Evolutionary conservation across 108 stramenopile genomes (phyloP).

Genomic region (Skeletonema marinoi): DNA sequence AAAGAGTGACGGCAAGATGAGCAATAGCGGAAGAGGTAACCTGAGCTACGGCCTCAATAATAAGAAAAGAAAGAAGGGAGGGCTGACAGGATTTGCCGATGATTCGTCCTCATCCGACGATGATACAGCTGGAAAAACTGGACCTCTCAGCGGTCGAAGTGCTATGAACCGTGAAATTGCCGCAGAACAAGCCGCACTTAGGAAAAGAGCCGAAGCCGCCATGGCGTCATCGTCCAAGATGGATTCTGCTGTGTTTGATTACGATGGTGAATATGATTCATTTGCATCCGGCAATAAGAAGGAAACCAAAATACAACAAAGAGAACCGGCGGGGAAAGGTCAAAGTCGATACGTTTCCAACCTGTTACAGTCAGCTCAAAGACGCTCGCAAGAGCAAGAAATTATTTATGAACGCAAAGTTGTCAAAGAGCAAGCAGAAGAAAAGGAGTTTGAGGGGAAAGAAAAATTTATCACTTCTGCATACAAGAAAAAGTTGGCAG

Average conservation of each 20-base stretch:
- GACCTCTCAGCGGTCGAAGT: slow-evolving; percentile 20
- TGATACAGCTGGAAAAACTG: background rate
- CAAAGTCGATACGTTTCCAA: slow-evolving; percentile 69
- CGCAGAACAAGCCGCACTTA: slow-evolving; percentile 69
- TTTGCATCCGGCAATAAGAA: slow-evolving; percentile 24
- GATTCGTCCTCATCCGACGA: slow-evolving; percentile 27
- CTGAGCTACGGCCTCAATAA: slow-evolving; percentile 43
- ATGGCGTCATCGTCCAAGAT: slow-evolving; percentile 11
- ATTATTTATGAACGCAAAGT: slow-evolving; percentile 67
- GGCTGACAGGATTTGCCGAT: slow-evolving; percentile 19
- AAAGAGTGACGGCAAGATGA: background rate
- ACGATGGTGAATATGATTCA: slow-evolving; percentile 75
- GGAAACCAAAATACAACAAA: background rate
- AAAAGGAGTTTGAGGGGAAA: slow-evolving; percentile 67
- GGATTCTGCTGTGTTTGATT: slow-evolving; percentile 57
- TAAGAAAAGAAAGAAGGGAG: slow-evolving; percentile 8
- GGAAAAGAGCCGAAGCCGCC: slow-evolving; percentile 61
- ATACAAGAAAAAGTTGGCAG: slow-evolving; percentile 75
- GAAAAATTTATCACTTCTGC: slow-evolving; percentile 79
- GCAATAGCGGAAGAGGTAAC: background rate
- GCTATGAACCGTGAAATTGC: slow-evolving; percentile 67
- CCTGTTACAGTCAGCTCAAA: slow-evolving; percentile 60
- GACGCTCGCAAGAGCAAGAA: slow-evolving; percentile 69
- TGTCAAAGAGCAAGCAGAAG: slow-evolving; percentile 66
- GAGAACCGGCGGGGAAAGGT: slow-evolving; percentile 13